Conservation (phyloP, 768 basidiomycete species). For the Agrocybe praecox region DNA sequence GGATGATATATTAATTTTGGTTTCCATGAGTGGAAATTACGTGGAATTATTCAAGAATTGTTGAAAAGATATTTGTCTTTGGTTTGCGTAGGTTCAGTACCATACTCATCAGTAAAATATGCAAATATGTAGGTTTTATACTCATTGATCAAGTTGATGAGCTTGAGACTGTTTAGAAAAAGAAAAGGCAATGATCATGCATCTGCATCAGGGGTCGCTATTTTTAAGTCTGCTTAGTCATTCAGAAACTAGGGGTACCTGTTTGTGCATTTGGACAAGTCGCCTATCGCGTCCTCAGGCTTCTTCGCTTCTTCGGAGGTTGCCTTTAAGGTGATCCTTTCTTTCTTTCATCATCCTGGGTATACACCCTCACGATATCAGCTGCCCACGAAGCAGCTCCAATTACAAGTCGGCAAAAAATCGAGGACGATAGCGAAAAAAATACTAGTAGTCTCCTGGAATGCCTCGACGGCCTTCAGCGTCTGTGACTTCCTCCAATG, state of each 20-base stretch:
- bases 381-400: background rate
- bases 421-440: too few species aligned
- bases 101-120: too few species aligned
- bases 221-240: background rate
- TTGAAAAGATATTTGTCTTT: constrained; percentile 13
- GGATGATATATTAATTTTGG: background rate
- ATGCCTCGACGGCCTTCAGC: constrained; percentile 68
- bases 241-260: background rate
- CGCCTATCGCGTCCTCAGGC: background rate
- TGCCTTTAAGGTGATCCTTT: background rate
- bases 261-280: background rate
- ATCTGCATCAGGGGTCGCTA: too few species aligned
- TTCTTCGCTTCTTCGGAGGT: too few species aligned
- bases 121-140: too few species aligned
- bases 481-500: constrained; percentile 35
- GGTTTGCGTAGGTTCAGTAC: too few species aligned
- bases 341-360: background rate
- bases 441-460: constrained; percentile 9
- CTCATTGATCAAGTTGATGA: too few species aligned
- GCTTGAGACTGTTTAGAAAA: background rate
- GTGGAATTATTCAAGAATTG: constrained; percentile 36
- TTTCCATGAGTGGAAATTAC: constrained; percentile 32
- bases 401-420: background rate
- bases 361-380: too few species aligned
- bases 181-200: background rate